These are phyloP conservation scores for Hydnomerulius pinastri DNA, from an alignment of 768 basidiomycete species.

Conservation along the genomic window DNA sequence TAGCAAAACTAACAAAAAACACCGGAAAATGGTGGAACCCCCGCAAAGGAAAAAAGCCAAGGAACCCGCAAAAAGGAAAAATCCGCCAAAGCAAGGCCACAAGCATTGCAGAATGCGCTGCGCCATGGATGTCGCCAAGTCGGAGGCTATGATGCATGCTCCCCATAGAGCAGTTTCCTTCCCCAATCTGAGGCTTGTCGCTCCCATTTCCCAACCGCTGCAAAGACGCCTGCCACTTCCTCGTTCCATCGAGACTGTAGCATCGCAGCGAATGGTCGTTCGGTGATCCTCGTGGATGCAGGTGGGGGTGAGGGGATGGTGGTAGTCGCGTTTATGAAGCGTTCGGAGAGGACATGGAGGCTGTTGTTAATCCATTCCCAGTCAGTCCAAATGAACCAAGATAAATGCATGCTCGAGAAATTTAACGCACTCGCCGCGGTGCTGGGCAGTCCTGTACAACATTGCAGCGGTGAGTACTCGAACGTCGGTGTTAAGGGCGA, in stretches of 20 bases:
- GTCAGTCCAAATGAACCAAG: not conserved
- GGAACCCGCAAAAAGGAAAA: not conserved
- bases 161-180: constrained; percentile 45
- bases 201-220: constrained; percentile 48
- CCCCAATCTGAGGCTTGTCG: constrained; percentile 49
- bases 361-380: constrained; percentile 29
- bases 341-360: constrained; percentile 49
- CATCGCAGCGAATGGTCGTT: constrained; percentile 46
- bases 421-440: constrained; percentile 52
- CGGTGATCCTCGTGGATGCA: constrained; percentile 54
- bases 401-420: not conserved
- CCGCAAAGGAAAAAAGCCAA: not conserved
- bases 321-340: constrained; percentile 51
- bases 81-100: not conserved
- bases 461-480: constrained; percentile 3
- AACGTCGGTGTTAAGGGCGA: not conserved
- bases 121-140: not conserved
- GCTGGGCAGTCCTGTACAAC: constrained; percentile 52
- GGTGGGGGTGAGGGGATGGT: constrained; percentile 51
- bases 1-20: not conserved
- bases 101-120: not conserved
- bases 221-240: constrained; percentile 49
- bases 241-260: constrained; percentile 61
- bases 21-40: not conserved
- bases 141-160: constrained; percentile 1